Conservation (phyloP, 1,284 basidiomycete species). For the Microbotryum scabiosae region DNA sequence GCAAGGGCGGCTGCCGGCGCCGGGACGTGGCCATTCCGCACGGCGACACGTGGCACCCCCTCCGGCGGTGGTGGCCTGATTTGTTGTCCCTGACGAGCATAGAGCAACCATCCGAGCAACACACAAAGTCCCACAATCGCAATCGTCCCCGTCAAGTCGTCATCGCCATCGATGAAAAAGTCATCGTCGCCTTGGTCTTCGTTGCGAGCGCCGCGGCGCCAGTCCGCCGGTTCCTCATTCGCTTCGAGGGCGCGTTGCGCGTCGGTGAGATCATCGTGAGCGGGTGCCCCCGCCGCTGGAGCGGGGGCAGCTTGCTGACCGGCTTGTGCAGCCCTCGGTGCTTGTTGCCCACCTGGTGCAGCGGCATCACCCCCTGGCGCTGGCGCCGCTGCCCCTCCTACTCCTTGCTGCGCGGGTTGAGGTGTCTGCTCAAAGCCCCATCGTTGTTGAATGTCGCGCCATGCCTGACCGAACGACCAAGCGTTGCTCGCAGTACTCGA, state of each 20-base stretch:
- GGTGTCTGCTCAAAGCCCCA: constrained; percentile 28
- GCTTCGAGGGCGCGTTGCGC: constrained; percentile 20
- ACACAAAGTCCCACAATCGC: constrained; percentile 33
- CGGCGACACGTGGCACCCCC: neutral
- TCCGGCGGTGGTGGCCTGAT: neutral
- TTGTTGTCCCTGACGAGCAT: constrained; percentile 29
- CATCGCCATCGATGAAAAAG: constrained; percentile 25
- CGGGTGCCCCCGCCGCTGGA: constrained; percentile 4
- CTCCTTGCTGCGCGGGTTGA: constrained; percentile 7
- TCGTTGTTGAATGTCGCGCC: constrained; percentile 24
- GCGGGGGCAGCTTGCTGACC: neutral
- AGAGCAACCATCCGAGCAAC: constrained; percentile 33
- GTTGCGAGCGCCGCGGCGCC: constrained; percentile 6
- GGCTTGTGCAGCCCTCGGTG: too few species aligned
- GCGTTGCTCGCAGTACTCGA: neutral
- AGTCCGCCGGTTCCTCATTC: constrained; percentile 21
- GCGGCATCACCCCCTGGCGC: neutral
- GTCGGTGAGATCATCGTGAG: neutral
- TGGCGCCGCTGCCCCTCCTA: neutral
- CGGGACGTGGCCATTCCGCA: neutral
- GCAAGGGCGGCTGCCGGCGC: constrained; percentile 1
- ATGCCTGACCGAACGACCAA: constrained; percentile 23
- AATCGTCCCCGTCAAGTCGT: constrained; percentile 32
- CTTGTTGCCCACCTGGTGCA: too few species aligned
- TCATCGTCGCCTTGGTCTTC: constrained; percentile 26